Conservation (phyloP, 495 filamentous ascomycete species). For the Hypoxylon trugodes region DNA sequence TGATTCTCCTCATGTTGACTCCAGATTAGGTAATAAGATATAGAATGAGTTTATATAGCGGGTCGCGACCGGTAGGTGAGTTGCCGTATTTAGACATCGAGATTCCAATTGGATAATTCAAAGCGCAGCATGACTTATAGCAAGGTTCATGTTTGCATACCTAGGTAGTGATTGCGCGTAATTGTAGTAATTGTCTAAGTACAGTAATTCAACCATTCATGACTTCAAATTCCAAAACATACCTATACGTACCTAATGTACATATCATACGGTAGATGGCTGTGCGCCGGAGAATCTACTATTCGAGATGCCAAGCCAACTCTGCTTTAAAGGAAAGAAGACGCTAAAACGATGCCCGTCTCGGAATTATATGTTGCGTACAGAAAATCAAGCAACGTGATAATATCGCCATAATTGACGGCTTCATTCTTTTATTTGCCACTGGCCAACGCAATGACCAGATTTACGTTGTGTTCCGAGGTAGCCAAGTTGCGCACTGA, state of each 20-base stretch:
- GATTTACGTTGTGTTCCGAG: too few species aligned
- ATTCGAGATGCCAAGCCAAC: conserved; percentile 21
- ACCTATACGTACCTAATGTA: background rate
- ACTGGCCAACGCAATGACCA: too few species aligned
- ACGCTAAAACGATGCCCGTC: conserved; percentile 38
- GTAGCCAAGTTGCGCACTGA: too few species aligned
- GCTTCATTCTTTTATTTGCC: background rate
- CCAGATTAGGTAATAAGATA: conserved; percentile 8
- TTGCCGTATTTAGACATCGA: conserved; percentile 12
- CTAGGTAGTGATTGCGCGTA: conserved; percentile 30
- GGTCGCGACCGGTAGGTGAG: conserved; percentile 18
- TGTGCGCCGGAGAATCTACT: conserved; percentile 22
- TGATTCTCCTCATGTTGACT: background rate
- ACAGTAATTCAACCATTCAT: conserved; percentile 24
- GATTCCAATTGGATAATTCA: conserved; percentile 14
- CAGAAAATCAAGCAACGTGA: conserved; percentile 5
- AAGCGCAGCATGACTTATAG: background rate
- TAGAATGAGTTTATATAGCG: conserved; percentile 20
- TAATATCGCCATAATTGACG: background rate
- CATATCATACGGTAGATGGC: conserved; percentile 7
- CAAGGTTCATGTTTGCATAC: conserved; percentile 9
- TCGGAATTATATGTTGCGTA: conserved; percentile 25
- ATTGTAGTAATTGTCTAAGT: conserved; percentile 21
- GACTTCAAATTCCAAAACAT: background rate
- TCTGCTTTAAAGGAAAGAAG: conserved; percentile 25